phyloP scores from a whole-genome alignment of 2,329 filamentous ascomycete genomes.

The Cladosporium oxysporum region DNA sequence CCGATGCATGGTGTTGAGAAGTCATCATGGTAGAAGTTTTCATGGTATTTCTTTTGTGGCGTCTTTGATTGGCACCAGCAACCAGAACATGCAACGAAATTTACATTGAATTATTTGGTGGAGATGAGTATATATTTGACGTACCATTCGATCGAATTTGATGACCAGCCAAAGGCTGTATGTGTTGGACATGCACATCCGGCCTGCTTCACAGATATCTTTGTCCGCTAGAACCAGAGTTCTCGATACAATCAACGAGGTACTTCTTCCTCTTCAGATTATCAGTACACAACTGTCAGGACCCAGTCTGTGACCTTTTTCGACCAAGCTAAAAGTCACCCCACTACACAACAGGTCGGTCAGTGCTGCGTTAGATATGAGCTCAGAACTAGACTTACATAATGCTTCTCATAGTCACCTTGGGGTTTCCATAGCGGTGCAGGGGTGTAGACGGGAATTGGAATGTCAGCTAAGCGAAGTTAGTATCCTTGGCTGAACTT shows the following conservation, averaged over 20 bases:
- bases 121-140: not conserved
- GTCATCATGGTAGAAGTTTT: too few relatives aligned
- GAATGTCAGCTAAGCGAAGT: not conserved
- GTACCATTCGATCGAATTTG: not conserved
- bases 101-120: not conserved
- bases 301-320: not conserved
- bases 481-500: not conserved
- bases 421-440: not conserved
- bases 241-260: not conserved
- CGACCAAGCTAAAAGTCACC: not conserved
- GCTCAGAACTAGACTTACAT: not conserved
- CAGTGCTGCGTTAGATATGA: not conserved
- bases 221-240: not conserved
- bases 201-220: not conserved
- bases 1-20: not conserved
- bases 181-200: not conserved
- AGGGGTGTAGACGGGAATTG: not conserved
- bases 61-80: not conserved
- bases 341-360: not conserved
- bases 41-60: not conserved
- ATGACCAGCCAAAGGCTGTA: not conserved
- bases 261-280: not conserved
- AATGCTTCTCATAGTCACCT: not conserved
- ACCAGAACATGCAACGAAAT: not conserved
- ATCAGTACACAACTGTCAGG: not conserved